These are phyloP conservation scores for Dryadomyces quercus-mongolicae DNA, from an alignment of 2,329 filamentous ascomycete species.

Conservation along the genomic window DNA sequence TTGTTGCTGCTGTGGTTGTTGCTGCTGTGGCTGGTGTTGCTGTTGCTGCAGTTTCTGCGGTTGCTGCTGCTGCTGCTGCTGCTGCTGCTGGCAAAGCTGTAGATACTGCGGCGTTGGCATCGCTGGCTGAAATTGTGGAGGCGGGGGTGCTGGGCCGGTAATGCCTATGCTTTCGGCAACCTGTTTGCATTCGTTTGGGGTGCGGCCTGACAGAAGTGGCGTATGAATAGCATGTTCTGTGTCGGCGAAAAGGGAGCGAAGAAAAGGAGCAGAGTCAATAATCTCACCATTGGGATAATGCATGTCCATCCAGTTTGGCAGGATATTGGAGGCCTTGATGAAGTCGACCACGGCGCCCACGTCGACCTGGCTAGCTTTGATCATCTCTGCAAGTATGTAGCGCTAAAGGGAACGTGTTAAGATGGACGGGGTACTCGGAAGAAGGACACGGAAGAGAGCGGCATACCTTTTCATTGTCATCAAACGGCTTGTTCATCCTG, in stretches of 20 bases:
- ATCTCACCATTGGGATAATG: conserved; percentile 21
- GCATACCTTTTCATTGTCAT: conserved; percentile 39
- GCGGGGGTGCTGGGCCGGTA: neutral
- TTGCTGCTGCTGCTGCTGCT: neutral
- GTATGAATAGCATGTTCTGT: conserved; percentile 1
- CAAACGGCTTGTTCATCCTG: conserved; percentile 33
- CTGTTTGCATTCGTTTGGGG: conserved; percentile 21
- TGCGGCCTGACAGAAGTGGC: conserved; percentile 18
- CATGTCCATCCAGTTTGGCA: conserved; percentile 23
- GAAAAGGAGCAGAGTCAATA: neutral
- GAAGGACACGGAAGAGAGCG: neutral
- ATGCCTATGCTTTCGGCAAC: conserved; percentile 19
- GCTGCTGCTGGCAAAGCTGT: neutral
- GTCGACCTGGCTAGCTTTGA: conserved; percentile 42
- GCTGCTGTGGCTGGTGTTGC: neutral
- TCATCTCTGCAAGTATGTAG: conserved; percentile 44
- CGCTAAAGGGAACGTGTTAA: conserved; percentile 25
- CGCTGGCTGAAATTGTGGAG: conserved; percentile 12
- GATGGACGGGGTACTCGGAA: neutral
- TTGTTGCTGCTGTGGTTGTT: conserved; percentile 1
- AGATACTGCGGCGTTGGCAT: conserved; percentile 6
- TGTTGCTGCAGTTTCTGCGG: neutral
- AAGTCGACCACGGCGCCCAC: conserved; percentile 33
- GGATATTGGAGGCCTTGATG: conserved; percentile 22
- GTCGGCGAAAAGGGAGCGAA: neutral